Base-by-base conservation (phyloP, 139 green algal species). In the Raphidocelis subcapitata region DNA sequence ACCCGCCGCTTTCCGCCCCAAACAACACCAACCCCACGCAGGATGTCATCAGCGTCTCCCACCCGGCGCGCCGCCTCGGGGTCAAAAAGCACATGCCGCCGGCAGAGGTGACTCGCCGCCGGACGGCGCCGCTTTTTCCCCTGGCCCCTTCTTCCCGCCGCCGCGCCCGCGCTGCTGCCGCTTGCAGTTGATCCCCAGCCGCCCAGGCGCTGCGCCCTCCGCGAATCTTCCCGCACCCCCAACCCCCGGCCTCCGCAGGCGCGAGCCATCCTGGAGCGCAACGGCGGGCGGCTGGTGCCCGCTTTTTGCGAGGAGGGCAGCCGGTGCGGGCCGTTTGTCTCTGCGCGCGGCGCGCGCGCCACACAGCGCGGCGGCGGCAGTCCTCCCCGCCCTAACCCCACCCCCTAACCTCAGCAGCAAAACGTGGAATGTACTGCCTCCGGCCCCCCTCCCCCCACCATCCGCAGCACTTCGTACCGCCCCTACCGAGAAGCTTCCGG, bases 1-100 rank as follows among this genome's bases (percentile, higher is more conserved):
- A 49, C 41, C 41, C 8, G 41, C 41, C 41, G 8, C 8, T 20
- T 49, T 49, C 8, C 41, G 41, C 8, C 12, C 8, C 8, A 49
- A 49, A 49, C 41, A 8, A 20, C 8, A 49, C 41, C 12, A 49
- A 49, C 12, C 41, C 8, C 8, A 49, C 23, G 10, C 59, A 79
- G 41, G 88, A 90, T 59, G 83, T 91, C 46, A 87, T 91, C 57
- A 73, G 79, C 0, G 85, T 80, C 14, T 85, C 84, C 65, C 65
- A 83, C 47, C 36, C 54, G 8, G 88, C 84, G 0, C 70, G 83
- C 5, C 69, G 68, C 0, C 79, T 81, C 1, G 86, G 86, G 10
- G 84, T 91, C 12, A 69, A 26, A 8, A 90, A 92, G 79, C 85
- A 92, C 76, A 89, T 89, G 80, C 5, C 26, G 0, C 84, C 84